A percentile compares a stretch with the other conserved stretches of the same genome.
Evolutionary conservation across 192 early-diverging fungal species (phyloP).

Genomic region (Oehlia diaphana): DNA sequence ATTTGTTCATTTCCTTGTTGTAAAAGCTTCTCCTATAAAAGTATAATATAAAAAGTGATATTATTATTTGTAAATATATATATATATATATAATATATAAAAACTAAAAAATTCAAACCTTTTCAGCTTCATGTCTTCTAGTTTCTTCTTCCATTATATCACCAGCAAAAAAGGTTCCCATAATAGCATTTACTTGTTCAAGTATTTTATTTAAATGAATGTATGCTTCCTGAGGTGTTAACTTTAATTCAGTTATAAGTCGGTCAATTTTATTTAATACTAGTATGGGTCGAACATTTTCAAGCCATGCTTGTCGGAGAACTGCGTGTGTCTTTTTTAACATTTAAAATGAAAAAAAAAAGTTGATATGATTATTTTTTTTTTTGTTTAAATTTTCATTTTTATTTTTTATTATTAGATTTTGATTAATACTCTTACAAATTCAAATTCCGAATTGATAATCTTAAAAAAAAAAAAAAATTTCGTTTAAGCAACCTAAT

Average conservation of each 20-base stretch:
- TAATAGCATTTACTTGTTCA: slow-evolving; percentile 95
- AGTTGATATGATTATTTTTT: slow-evolving; percentile 18
- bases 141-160: slow-evolving; percentile 82
- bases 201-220: slow-evolving; percentile 90
- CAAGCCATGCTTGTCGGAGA: slow-evolving; percentile 90
- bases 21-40: background rate
- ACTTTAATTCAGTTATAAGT: slow-evolving; percentile 89
- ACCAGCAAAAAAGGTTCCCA: slow-evolving; percentile 93
- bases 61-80: background rate
- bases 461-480: background rate
- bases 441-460: slow-evolving; percentile 27
- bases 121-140: slow-evolving; percentile 51
- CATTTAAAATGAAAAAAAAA: background rate
- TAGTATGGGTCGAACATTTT: slow-evolving; percentile 88
- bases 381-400: background rate
- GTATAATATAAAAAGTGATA: background rate
- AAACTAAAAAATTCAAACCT: background rate
- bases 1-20: background rate
- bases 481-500: background rate
- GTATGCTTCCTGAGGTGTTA: slow-evolving; percentile 91
- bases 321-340: slow-evolving; percentile 86
- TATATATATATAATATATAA: background rate
- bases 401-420: background rate
- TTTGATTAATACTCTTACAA: background rate
- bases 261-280: slow-evolving; percentile 99